Evolutionary conservation across 345 rosid species (phyloP), one percentile per base, ranked within the genome.

Genomic region (Populus davidiana): DNA sequence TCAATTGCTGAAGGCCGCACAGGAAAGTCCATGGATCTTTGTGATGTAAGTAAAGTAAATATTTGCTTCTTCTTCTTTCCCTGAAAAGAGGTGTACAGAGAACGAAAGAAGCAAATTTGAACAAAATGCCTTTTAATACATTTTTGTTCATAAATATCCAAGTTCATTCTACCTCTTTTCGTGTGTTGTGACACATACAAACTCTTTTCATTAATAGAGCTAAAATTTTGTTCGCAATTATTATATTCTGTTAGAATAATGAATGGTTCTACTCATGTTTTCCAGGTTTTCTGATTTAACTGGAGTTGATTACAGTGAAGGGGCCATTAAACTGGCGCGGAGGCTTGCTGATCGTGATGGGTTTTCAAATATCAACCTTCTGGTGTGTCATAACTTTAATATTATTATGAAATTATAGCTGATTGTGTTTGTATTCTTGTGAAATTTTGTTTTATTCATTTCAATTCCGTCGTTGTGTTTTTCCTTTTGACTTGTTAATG

Each of bases 241-340:
- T 27, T 18, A 27, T 36, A 31, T 77, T 70, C 69, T 17, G 38
- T 25, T 67, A 38, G 47, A 62, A 62, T 20, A 27, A 16, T 52
- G 73, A 56, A 52, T 23, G 25, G 36, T 14, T 73, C 35, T 72
- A 6, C 47, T 39, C 64, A 2, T 56, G 79, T 80, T 49, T 77
- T 76, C 61, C 88, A 93, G 99, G 89, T 96, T 92, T 88, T 84
- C 95, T 78, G 98, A 92, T 80, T 88, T 93, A 83, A 96, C 96
- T 14, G 99, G 98, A 78, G 83, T 83, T 70, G 98, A 96, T 80
- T 96, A 96, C 65, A 93, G 97, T 77, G 98, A 96, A 84, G 93
- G 93, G 35, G 99, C 98, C 5, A 83, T 93, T 76, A 86, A 89
- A 82, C 99, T 96, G 41, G 95, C 99, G 36, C 89, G 82, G 75